Evolutionary conservation across 805 yeast genomes (phyloP).

Genomic region (Candida koratica): DNA sequence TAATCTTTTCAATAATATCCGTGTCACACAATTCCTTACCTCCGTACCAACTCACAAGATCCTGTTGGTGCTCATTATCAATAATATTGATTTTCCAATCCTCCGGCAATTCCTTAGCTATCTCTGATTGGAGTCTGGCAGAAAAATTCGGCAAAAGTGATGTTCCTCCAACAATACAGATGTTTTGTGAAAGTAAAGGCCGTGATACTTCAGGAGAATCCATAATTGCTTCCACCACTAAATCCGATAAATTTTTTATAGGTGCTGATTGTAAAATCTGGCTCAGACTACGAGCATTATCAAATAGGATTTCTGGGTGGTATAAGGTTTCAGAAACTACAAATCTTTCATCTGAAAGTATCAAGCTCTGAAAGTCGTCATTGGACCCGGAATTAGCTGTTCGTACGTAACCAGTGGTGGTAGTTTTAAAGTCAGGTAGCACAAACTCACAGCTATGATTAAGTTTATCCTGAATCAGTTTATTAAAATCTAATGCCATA

Average conservation of each 20-base stretch:
- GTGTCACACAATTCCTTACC: conserved; percentile 31
- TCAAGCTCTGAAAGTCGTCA: conserved; percentile 52
- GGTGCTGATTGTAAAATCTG: conserved; percentile 43
- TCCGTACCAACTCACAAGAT: conserved; percentile 36
- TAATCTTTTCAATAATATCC: conserved; percentile 46
- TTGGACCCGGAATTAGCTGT: conserved; percentile 34
- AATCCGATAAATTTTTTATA: conserved; percentile 69
- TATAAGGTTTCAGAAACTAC: conserved; percentile 82
- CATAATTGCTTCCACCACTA: conserved; percentile 65
- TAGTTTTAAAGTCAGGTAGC: conserved; percentile 82
- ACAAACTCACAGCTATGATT: conserved; percentile 61
- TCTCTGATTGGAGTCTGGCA: conserved; percentile 55
- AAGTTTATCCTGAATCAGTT: conserved; percentile 38
- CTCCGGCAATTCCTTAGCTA: conserved; percentile 64
- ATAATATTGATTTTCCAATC: conserved; percentile 60
- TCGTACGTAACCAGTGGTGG: conserved; percentile 64
- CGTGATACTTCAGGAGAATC: conserved; percentile 68
- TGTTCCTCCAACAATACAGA: conserved; percentile 80
- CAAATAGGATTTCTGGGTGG: conserved; percentile 68
- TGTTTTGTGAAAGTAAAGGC: conserved; percentile 75
- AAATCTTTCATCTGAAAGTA: conserved; percentile 80
- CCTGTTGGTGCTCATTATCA: conserved; percentile 14
- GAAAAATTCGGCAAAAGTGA: conserved; percentile 66
- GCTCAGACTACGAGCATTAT: conserved; percentile 28
- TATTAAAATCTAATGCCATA: conserved; percentile 57